A percentile compares a stretch with the other conserved stretches of the same genome.
Conservation (phyloP, 371 early-diverging fungal species). For the Mortierella sp. region DNA sequence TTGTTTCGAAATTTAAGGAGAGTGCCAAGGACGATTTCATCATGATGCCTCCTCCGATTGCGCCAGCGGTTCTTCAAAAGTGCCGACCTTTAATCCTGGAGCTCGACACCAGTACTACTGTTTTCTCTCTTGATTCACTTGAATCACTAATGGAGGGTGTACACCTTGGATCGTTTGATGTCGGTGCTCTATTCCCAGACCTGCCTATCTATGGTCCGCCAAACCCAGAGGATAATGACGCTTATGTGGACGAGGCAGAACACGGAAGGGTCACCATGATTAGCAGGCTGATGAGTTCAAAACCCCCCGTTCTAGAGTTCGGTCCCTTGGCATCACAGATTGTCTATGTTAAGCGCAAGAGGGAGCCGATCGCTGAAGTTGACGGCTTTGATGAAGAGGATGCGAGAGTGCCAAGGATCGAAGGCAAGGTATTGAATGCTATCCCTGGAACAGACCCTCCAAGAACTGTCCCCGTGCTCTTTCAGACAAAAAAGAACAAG, state of each 20-base stretch:
- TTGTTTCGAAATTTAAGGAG: conserved; percentile 44
- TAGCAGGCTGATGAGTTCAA: conserved; percentile 47
- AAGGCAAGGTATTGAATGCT: conserved; percentile 45
- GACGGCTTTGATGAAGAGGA: conserved; percentile 59
- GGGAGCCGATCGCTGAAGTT: conserved; percentile 59
- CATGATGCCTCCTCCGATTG: conserved; percentile 57
- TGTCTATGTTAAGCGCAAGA: conserved; percentile 57
- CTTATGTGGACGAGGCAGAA: conserved; percentile 49
- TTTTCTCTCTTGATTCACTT: conserved; percentile 36
- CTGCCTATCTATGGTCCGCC: conserved; percentile 61
- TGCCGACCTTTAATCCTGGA: conserved; percentile 51
- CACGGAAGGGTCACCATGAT: conserved; percentile 55
- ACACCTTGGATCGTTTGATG: conserved; percentile 46
- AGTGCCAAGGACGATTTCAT: conserved; percentile 51
- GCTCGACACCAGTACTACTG: conserved; percentile 31
- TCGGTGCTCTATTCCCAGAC: conserved; percentile 59
- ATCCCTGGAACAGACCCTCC: conserved; percentile 53
- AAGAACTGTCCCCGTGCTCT: conserved; percentile 48
- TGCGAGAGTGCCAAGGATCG: conserved; percentile 56
- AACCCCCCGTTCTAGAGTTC: conserved; percentile 42
- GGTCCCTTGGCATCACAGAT: conserved; percentile 61
- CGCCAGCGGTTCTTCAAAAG: conserved; percentile 53
- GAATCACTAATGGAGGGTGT: conserved; percentile 40
- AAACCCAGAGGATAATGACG: conserved; percentile 59
- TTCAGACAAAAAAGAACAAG: conserved; percentile 62